phyloP scores from a whole-genome alignment of 2,329 filamentous ascomycete genomes.

The Botrytis porri region DNA sequence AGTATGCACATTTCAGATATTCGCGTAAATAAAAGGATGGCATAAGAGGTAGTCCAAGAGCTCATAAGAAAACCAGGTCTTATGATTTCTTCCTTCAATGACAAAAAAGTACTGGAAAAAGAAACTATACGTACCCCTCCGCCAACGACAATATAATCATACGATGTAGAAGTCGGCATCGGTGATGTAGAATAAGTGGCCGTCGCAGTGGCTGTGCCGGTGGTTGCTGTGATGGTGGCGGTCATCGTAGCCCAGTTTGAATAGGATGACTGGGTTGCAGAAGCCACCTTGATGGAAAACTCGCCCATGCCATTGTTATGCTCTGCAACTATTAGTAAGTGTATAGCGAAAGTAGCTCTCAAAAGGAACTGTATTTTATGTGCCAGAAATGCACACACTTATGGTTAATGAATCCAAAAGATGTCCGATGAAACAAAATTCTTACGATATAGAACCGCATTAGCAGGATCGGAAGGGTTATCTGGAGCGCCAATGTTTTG shows the following conservation, averaged over 20 bases:
- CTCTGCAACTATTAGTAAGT: constrained; percentile 36
- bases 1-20: not conserved
- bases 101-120: not conserved
- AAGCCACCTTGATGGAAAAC: constrained; percentile 47
- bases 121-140: constrained; percentile 40
- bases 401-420: not conserved
- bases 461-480: constrained; percentile 42
- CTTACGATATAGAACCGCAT: constrained; percentile 21
- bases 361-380: constrained; percentile 37
- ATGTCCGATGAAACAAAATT: not conserved
- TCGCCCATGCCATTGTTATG: constrained; percentile 54
- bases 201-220: constrained; percentile 42
- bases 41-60: not conserved
- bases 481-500: constrained; percentile 43
- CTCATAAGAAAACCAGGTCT: not conserved
- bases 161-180: constrained; percentile 46
- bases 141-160: constrained; percentile 55
- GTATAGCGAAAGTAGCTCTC: constrained; percentile 36
- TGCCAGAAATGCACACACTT: not conserved
- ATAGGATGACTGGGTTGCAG: constrained; percentile 44
- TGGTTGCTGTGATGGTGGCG: constrained; percentile 33
- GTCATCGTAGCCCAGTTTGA: constrained; percentile 37
- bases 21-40: not conserved
- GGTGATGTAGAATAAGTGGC: constrained; percentile 47
- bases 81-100: not conserved